Conservation (phyloP, 2,329 filamentous ascomycete genomes). For the Phialophora verrucosa region DNA sequence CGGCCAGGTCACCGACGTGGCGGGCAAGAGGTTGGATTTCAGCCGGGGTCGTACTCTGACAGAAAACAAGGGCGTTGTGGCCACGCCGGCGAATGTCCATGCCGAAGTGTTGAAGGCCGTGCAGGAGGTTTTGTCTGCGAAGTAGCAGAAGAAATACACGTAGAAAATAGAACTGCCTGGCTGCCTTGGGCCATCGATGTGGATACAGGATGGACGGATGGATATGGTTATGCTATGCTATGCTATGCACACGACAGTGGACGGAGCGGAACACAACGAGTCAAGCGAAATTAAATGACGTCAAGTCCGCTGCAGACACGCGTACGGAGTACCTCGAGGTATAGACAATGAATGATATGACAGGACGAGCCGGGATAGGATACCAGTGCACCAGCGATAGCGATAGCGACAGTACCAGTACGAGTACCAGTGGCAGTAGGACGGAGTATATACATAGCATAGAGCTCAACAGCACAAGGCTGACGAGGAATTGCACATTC, state of each 20-base stretch:
- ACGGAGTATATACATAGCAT: not conserved
- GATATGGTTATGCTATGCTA: not conserved
- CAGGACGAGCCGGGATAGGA: too few relatives aligned
- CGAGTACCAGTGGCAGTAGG: too few relatives aligned
- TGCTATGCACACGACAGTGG: not conserved
- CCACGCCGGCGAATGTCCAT: conserved; percentile 79
- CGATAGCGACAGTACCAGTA: too few relatives aligned
- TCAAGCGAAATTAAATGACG: not conserved
- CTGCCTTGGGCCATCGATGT: not conserved
- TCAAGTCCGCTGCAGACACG: not conserved
- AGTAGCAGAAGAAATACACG: conserved; percentile 40
- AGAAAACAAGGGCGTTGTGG: conserved; percentile 92
- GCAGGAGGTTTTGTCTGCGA: conserved; percentile 71
- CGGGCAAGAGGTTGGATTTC: conserved; percentile 86
- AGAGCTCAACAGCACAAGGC: not conserved
- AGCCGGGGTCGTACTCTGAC: conserved; percentile 81
- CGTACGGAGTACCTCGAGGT: not conserved
- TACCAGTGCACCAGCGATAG: too few relatives aligned
- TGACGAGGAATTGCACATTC: too few relatives aligned
- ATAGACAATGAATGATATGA: too few relatives aligned
- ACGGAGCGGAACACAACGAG: not conserved
- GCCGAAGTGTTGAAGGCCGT: conserved; percentile 78
- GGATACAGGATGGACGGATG: not conserved
- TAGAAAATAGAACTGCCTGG: not conserved
- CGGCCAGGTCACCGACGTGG: conserved; percentile 86